Conservation (phyloP, 108 stramenopile genomes). For the Skeletonema grethae region DNA sequence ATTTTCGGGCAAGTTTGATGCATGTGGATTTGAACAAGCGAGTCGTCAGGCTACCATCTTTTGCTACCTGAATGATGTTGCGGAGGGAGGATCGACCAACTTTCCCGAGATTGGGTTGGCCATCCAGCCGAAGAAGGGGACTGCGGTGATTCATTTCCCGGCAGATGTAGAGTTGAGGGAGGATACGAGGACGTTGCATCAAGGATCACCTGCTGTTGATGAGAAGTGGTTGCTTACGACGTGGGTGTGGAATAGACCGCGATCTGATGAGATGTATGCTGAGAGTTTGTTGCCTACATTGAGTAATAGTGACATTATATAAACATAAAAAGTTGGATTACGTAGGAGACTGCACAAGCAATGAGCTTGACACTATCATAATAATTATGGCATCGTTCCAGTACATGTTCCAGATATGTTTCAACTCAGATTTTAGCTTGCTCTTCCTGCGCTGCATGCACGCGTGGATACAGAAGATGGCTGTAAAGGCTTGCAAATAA, state of each 20-base stretch:
- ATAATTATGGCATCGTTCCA: no score
- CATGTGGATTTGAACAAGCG: conserved; percentile 56
- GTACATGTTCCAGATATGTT: no score
- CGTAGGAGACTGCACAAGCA: no score
- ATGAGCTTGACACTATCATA: no score
- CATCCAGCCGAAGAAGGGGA: conserved; percentile 46
- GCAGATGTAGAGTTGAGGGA: conserved; percentile 37
- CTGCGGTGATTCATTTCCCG: conserved; percentile 55
- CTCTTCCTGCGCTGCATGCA: no score
- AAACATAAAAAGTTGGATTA: no score
- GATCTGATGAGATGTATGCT: conserved; percentile 13
- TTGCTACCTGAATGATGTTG: conserved; percentile 58
- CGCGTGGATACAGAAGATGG: no score
- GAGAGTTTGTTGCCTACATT: neutral
- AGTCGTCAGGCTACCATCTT: conserved; percentile 55
- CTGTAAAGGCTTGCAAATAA: no score
- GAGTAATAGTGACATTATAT: conserved; percentile 1
- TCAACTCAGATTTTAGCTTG: no score
- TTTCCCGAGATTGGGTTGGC: conserved; percentile 34
- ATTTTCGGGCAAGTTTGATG: conserved; percentile 50
- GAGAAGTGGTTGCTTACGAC: conserved; percentile 57
- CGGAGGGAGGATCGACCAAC: conserved; percentile 41
- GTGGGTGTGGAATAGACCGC: conserved; percentile 52
- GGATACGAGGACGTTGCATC: conserved; percentile 52
- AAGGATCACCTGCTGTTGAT: conserved; percentile 47